Conservation (phyloP, 2,329 filamentous ascomycete genomes). For the Colletotrichum limetticola region DNA sequence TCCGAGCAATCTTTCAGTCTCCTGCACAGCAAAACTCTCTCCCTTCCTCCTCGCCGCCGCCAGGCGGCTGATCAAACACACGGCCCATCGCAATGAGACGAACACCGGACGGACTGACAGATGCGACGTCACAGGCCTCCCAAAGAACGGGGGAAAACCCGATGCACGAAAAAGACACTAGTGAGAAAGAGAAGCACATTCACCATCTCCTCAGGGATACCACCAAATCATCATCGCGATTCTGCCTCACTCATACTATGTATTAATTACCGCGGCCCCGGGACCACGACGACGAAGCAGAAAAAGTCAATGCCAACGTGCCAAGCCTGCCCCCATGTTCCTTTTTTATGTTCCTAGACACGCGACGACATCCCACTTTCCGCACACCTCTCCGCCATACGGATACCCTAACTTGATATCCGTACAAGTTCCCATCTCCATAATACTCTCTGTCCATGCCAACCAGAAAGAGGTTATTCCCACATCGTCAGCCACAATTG, state of each 20-base stretch:
- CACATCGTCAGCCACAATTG: conserved; percentile 5
- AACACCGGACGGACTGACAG: conserved; percentile 6
- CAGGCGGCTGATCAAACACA: conserved; percentile 16
- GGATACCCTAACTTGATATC: neutral
- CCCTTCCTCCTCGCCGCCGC: neutral
- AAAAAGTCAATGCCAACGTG: neutral
- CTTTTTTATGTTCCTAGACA: neutral
- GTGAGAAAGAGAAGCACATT: neutral
- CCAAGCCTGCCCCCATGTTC: neutral
- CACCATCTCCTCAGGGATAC: neutral
- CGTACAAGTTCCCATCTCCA: neutral
- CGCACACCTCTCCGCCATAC: neutral
- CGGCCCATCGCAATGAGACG: conserved; percentile 14
- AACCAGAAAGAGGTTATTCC: conserved; percentile 25
- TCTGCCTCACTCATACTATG: neutral
- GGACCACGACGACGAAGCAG: neutral
- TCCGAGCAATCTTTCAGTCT: neutral
- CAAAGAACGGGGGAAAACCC: neutral
- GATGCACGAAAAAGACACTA: neutral
- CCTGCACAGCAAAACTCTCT: neutral
- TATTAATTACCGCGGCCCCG: neutral
- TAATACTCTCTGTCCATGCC: neutral
- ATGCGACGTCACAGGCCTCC: conserved; percentile 16
- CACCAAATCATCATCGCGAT: neutral
- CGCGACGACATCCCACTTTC: conserved; percentile 13